Base-by-base conservation (phyloP, 1,284 basidiomycete genomes). In the Mycosarcoma maydis region DNA sequence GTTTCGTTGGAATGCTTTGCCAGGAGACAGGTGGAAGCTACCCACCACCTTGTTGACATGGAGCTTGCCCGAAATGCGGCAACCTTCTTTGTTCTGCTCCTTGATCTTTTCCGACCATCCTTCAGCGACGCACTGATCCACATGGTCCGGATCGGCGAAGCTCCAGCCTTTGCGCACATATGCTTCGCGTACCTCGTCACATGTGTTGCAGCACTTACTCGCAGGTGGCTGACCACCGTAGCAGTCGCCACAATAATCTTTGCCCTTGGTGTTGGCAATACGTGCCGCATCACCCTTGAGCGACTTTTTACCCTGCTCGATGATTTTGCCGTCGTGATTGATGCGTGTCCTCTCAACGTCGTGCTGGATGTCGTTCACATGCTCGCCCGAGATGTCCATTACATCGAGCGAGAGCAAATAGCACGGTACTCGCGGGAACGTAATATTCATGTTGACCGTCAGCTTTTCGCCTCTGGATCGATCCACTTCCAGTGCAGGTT, bases 301-400 rank as follows among this genome's bases (percentile, higher is more conserved):
- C 19, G 40, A 52, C 51, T 71, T 67, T 27, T 72, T 58, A 6
- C 66, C 62, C 17, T 53, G 53, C 11, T 57, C 62, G 32, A 77
- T 45, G 61, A 60, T 72, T 9, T 82, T 77, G 4, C 94, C 93
- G 6, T 85, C 75, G 24, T 85, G 80, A 61, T 88, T 86, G 23
- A 98, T 83, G 17, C 96, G 88, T 7, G 88, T 89, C 82, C 98
- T 96, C 57, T 90, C 78, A 60, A 98, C 87, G 79, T 94, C 93
- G 83, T 98, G 95, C 41, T 71, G 66, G 16, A 81, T 72, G 36
- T 81, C 77, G 61, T 90, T 87, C 81, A 96, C 93, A 39, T 90
- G 89, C 84, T 98, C 95, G 24, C 96, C 96, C 55, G 91, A 92
- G 65, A 98, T 96, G 81, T 99, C 96, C 91, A 97, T 96, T 49